Percentiles rank a stretch among this genome's conserved stretches.
Conservation (phyloP, 164 flowering plant species). For the Cinnamomum micranthum region DNA sequence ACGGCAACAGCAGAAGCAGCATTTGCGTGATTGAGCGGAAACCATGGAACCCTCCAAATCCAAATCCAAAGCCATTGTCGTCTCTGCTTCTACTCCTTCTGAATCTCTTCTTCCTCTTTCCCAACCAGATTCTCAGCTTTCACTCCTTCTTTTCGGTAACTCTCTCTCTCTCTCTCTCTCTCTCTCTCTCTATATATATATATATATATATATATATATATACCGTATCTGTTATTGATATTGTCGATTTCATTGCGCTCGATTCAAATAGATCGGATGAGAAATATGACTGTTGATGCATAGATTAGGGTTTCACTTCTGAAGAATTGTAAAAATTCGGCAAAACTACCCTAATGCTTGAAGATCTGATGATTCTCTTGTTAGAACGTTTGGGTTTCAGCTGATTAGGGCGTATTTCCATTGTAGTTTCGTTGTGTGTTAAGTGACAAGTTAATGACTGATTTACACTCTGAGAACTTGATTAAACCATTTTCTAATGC, state of each 20-base stretch:
- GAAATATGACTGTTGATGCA: not conserved
- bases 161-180: not conserved
- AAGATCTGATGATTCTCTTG: slow-evolving; percentile 1
- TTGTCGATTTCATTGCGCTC: not conserved
- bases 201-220: too few species aligned
- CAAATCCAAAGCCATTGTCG: not conserved
- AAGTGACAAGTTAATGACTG: not conserved
- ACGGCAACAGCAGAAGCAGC: too few species aligned
- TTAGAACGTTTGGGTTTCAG: not conserved
- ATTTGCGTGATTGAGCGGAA: too few species aligned
- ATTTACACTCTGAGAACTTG: not conserved
- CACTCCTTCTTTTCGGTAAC: slow-evolving; percentile 28
- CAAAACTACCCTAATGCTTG: not conserved
- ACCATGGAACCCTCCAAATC: not conserved
- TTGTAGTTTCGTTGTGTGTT: not conserved
- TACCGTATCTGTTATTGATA: not conserved
- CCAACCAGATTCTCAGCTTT: slow-evolving; percentile 40
- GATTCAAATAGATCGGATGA: not conserved
- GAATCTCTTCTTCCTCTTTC: slow-evolving; percentile 10
- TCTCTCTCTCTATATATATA: too few species aligned
- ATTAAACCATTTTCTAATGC: not conserved
- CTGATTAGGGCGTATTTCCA: not conserved
- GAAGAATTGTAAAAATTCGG: not conserved
- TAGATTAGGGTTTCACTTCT: not conserved
- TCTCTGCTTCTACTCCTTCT: slow-evolving; percentile 30